Conservation (phyloP, 2,329 filamentous ascomycete species). For the Trichoderma lentiforme region DNA sequence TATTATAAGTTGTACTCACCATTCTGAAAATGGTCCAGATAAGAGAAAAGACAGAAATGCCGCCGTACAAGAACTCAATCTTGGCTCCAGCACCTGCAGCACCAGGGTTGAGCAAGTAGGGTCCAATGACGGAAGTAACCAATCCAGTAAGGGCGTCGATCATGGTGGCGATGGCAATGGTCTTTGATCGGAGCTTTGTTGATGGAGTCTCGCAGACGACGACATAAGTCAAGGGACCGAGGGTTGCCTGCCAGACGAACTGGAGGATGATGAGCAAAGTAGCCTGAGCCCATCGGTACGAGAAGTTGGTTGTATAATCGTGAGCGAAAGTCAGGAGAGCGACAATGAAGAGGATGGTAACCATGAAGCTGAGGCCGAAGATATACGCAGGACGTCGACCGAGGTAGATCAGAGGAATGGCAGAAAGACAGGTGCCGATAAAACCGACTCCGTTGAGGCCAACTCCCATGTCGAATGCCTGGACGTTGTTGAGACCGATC, state of each 20-base stretch:
- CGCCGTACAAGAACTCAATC: constrained; percentile 17
- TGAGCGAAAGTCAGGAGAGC: constrained; percentile 32
- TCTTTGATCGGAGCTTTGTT: constrained; percentile 52
- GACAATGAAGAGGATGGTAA: constrained; percentile 37
- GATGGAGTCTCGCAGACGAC: constrained; percentile 53
- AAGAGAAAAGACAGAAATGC: constrained; percentile 14
- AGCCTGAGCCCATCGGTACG: constrained; percentile 39
- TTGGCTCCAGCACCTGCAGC: constrained; percentile 13
- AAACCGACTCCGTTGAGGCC: constrained; percentile 16
- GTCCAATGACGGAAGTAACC: constrained; percentile 16
- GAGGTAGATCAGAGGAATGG: constrained; percentile 41
- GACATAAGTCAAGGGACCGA: constrained; percentile 53
- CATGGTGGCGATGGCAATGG: constrained; percentile 34
- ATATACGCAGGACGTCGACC: constrained; percentile 46
- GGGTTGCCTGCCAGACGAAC: constrained; percentile 52
- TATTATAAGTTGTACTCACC: background rate
- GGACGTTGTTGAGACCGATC: constrained; percentile 19
- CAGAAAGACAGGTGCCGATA: constrained; percentile 44
- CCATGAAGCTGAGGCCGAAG: constrained; percentile 41
- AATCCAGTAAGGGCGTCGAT: constrained; percentile 5
- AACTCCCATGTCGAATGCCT: constrained; percentile 23
- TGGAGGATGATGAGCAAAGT: constrained; percentile 50
- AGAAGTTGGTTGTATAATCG: constrained; percentile 5
- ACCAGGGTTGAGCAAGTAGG: constrained; percentile 14
- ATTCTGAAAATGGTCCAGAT: constrained; percentile 15